Percentiles rank a stretch among this genome's conserved stretches.
These are phyloP conservation scores for Boletus mariae DNA, from an alignment of 1,284 basidiomycete genomes.

Conservation along the genomic window DNA sequence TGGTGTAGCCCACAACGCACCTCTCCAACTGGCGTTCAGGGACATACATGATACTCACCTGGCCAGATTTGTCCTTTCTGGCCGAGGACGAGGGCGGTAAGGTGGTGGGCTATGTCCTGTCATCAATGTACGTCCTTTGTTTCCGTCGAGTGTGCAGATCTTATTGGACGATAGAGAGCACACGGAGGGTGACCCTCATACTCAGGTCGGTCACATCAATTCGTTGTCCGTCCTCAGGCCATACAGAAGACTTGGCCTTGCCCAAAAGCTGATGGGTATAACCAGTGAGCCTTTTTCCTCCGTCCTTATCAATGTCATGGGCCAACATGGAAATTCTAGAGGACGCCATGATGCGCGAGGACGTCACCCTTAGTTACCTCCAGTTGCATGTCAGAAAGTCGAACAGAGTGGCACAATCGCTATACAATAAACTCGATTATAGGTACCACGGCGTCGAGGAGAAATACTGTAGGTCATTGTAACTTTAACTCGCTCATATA, in stretches of 20 bases:
- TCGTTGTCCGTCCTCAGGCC: slow-evolving; percentile 87
- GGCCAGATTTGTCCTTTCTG: slow-evolving; percentile 93
- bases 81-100: slow-evolving; percentile 87
- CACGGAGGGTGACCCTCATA: slow-evolving; percentile 10
- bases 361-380: slow-evolving; percentile 66
- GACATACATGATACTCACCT: slow-evolving; percentile 84
- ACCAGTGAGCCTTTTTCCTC: slow-evolving; percentile 56
- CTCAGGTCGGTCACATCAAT: slow-evolving; percentile 71
- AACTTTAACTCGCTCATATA: background rate
- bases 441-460: slow-evolving; percentile 71
- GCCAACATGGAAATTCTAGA: slow-evolving; percentile 43
- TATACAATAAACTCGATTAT: slow-evolving; percentile 88
- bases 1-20: background rate
- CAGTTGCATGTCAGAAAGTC: slow-evolving; percentile 86
- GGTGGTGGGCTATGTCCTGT: slow-evolving; percentile 92
- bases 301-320: slow-evolving; percentile 1
- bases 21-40: slow-evolving; percentile 47
- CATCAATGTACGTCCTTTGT: slow-evolving; percentile 74
- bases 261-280: slow-evolving; percentile 84
- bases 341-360: slow-evolving; percentile 82
- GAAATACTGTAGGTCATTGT: slow-evolving; percentile 69
- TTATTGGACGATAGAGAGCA: slow-evolving; percentile 21
- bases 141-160: background rate
- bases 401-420: slow-evolving; percentile 78
- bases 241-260: slow-evolving; percentile 81